These are phyloP conservation scores for Fagus sylvatica DNA, from an alignment of 306 rosid species.

Conservation along the genomic window DNA sequence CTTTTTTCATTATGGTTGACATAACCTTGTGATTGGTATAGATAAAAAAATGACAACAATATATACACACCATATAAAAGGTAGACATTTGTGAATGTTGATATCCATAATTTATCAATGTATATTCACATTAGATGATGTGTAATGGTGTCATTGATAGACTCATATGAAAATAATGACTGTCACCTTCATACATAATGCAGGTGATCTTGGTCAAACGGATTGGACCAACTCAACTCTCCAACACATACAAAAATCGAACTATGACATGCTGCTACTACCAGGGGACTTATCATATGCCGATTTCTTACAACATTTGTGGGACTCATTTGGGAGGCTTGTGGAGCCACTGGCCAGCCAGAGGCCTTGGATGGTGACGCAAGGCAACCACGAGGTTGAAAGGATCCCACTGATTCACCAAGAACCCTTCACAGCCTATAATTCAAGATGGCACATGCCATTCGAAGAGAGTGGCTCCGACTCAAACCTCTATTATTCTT, in stretches of 20 bases:
- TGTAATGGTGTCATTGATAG: no score
- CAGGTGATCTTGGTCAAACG: constrained; percentile 94
- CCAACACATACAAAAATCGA: constrained; percentile 43
- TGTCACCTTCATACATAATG: background rate
- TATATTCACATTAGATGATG: no score
- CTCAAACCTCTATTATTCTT: constrained; percentile 85
- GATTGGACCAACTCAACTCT: constrained; percentile 71
- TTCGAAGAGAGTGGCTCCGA: constrained; percentile 60
- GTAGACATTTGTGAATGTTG: no score
- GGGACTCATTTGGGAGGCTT: constrained; percentile 83
- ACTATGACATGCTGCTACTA: constrained; percentile 68
- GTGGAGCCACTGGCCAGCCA: constrained; percentile 73
- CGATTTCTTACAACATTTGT: constrained; percentile 30
- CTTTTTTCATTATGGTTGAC: no score
- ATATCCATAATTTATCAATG: no score
- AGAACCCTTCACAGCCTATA: constrained; percentile 64
- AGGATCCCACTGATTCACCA: constrained; percentile 36
- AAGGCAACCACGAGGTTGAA: constrained; percentile 83
- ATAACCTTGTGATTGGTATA: no score
- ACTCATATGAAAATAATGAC: no score
- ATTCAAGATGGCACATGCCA: constrained; percentile 86
- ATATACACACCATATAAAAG: no score
- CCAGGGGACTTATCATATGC: constrained; percentile 88
- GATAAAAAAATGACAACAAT: no score
- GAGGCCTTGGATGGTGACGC: constrained; percentile 96